These are phyloP conservation scores for Albatrellus sp. DNA, from an alignment of 1,284 basidiomycete species.

Conservation along the genomic window DNA sequence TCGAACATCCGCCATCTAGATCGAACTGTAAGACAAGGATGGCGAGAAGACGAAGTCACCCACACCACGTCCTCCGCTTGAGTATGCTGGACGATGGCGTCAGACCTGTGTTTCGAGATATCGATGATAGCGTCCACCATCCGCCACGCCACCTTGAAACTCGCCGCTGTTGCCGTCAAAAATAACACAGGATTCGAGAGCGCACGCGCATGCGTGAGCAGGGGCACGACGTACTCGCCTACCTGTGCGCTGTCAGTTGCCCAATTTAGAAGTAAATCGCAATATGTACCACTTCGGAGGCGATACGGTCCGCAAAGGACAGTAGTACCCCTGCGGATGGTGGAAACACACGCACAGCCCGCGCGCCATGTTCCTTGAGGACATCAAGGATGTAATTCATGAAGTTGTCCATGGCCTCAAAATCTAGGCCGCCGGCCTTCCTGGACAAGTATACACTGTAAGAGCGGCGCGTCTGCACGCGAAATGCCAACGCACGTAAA, in stretches of 20 bases:
- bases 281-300: constrained; percentile 58
- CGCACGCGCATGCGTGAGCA: constrained; percentile 70
- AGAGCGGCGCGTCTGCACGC: neutral
- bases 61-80: constrained; percentile 76
- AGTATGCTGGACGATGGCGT: constrained; percentile 16
- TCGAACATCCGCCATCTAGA: constrained; percentile 89
- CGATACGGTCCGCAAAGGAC: constrained; percentile 65
- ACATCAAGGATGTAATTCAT: constrained; percentile 60
- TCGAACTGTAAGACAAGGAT: neutral
- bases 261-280: too few relatives aligned
- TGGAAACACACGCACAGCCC: constrained; percentile 82
- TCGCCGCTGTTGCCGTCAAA: constrained; percentile 79
- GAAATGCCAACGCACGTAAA: constrained; percentile 52
- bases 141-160: constrained; percentile 80
- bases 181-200: constrained; percentile 59
- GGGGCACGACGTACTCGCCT: constrained; percentile 74
- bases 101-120: constrained; percentile 23
- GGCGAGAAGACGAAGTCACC: constrained; percentile 12
- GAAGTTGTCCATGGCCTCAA: constrained; percentile 89
- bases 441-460: constrained; percentile 13
- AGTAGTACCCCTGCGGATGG: constrained; percentile 59
- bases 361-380: constrained; percentile 63
- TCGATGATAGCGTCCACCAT: constrained; percentile 70
- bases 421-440: constrained; percentile 51
- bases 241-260: constrained; percentile 33